Conservation (phyloP, 75 land plant species). For the Ceratopteris richardii region DNA sequence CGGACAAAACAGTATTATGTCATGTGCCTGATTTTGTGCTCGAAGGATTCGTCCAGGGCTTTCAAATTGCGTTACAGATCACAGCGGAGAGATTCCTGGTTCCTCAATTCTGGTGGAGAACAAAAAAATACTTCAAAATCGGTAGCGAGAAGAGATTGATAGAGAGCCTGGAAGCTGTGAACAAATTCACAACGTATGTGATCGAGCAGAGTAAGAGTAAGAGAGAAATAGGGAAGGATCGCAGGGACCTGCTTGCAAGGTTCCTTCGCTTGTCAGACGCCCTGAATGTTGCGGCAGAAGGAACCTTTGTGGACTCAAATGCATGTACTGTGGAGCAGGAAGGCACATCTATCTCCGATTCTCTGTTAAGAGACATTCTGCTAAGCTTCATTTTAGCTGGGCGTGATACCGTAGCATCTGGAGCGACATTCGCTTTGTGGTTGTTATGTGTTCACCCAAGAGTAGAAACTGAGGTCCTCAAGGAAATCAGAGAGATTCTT, state of each 20-base stretch:
- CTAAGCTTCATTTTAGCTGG: constrained; percentile 22
- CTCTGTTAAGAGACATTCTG: constrained; percentile 13
- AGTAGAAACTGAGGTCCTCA: constrained; percentile 8
- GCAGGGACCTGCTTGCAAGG: no score
- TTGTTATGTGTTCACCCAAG: constrained; percentile 8
- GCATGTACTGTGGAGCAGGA: no score
- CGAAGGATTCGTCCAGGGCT: constrained; percentile 29
- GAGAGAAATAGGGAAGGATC: no score
- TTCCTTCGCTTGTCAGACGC: no score
- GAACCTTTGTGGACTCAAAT: no score
- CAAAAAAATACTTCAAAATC: constrained; percentile 26
- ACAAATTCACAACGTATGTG: constrained; percentile 46
- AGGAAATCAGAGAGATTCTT: not conserved
- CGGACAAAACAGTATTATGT: no score
- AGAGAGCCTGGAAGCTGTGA: constrained; percentile 21
- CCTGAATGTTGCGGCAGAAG: no score
- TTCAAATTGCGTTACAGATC: constrained; percentile 39
- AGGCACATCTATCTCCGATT: no score
- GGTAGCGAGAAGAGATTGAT: constrained; percentile 41
- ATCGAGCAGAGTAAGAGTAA: constrained; percentile 26
- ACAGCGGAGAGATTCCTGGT: constrained; percentile 22
- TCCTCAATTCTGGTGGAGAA: constrained; percentile 16
- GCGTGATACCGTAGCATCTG: constrained; percentile 16
- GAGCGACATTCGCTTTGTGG: constrained; percentile 18
- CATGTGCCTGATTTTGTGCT: no score